Percentiles rank a stretch among this genome's conserved stretches.
phyloP scores from a whole-genome alignment of 2,329 filamentous ascomycete genomes.

The Colletotrichum cuscutae region DNA sequence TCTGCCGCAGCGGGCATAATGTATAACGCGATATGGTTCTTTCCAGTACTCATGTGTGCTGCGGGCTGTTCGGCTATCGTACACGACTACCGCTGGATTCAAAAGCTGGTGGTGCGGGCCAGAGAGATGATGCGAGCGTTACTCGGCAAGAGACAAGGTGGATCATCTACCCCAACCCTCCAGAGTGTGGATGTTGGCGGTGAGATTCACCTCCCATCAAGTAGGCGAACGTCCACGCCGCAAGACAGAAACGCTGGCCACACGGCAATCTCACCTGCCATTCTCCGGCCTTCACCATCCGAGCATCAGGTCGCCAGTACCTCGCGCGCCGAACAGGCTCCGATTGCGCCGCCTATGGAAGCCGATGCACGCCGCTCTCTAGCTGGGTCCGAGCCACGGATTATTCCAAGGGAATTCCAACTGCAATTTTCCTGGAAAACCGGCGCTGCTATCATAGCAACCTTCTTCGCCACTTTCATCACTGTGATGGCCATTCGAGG shows the following conservation, averaged over 20 bases:
- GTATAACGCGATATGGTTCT: slow-evolving; percentile 81
- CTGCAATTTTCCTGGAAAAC: slow-evolving; percentile 57
- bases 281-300: too few species aligned
- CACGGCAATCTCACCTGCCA: too few species aligned
- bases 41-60: slow-evolving; percentile 70
- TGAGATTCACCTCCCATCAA: too few species aligned
- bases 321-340: too few species aligned
- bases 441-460: slow-evolving; percentile 52
- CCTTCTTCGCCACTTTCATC: slow-evolving; percentile 68
- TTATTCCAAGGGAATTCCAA: slow-evolving; percentile 45
- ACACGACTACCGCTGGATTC: slow-evolving; percentile 66
- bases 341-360: too few species aligned
- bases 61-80: slow-evolving; percentile 63
- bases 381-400: slow-evolving; percentile 37
- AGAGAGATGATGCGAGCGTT: too few species aligned
- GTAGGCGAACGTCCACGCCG: too few species aligned
- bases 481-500: slow-evolving; percentile 62
- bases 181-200: too few species aligned
- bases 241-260: too few species aligned
- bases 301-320: too few species aligned
- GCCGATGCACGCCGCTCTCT: slow-evolving; percentile 13
- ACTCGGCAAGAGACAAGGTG: too few species aligned
- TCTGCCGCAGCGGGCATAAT: slow-evolving; percentile 72
- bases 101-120: slow-evolving; percentile 42
- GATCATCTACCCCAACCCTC: too few species aligned